Evolutionary conservation across 2,329 filamentous ascomycete species (phyloP).

Genomic region (Penicillium hordei): DNA sequence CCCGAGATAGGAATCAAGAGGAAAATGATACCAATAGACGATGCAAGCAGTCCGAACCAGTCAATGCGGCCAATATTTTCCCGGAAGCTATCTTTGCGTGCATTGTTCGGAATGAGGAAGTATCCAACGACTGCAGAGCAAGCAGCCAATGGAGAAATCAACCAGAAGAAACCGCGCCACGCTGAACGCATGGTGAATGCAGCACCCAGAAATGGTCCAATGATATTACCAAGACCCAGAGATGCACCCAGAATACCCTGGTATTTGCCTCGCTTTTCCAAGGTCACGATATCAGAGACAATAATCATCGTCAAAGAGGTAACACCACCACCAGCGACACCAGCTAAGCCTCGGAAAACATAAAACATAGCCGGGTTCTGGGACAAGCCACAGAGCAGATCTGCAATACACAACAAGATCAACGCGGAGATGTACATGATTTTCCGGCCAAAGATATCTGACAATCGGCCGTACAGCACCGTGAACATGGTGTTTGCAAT

Average conservation of each 20-base stretch:
- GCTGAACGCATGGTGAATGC: slow-evolving; percentile 46
- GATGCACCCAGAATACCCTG: slow-evolving; percentile 49
- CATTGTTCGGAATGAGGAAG: slow-evolving; percentile 54
- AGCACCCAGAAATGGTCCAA: slow-evolving; percentile 50
- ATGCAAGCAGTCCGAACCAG: slow-evolving; percentile 57
- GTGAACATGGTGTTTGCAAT: slow-evolving; percentile 66
- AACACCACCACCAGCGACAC: slow-evolving; percentile 63
- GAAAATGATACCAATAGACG: slow-evolving; percentile 58
- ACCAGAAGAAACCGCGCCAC: slow-evolving; percentile 51
- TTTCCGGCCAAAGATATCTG: slow-evolving; percentile 63
- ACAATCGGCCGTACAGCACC: slow-evolving; percentile 63
- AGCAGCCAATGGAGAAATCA: slow-evolving; percentile 54
- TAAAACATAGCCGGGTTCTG: slow-evolving; percentile 60
- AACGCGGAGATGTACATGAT: slow-evolving; percentile 57
- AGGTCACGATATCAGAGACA: slow-evolving; percentile 59
- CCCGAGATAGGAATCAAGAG: slow-evolving; percentile 65
- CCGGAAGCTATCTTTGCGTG: slow-evolving; percentile 47
- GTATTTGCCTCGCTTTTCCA: slow-evolving; percentile 60
- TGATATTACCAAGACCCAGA: slow-evolving; percentile 48
- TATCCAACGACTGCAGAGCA: slow-evolving; percentile 50
- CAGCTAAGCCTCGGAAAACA: slow-evolving; percentile 60
- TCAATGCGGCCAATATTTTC: slow-evolving; percentile 59
- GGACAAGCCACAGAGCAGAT: slow-evolving; percentile 60
- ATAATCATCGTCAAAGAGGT: slow-evolving; percentile 62
- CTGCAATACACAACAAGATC: slow-evolving; percentile 54